Conservation (phyloP, 257 asterid genomes). For the Solanum pinnatisectum region DNA sequence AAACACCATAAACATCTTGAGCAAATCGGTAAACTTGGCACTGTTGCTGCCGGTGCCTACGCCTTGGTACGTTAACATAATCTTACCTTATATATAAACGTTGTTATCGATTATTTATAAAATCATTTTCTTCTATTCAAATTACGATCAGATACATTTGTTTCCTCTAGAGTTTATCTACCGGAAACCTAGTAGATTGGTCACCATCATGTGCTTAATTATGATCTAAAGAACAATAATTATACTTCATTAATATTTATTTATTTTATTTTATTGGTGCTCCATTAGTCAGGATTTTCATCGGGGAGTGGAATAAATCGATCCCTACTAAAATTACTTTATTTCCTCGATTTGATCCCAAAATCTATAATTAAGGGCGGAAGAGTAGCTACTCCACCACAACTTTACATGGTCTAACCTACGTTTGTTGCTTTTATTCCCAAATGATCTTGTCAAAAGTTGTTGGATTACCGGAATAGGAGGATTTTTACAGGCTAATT, state of each 20-base stretch:
- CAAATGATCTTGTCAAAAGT: background rate
- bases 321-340: too few species aligned
- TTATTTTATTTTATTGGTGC: too few species aligned
- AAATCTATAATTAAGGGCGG: background rate
- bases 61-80: constrained; percentile 11
- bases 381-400: background rate
- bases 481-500: background rate
- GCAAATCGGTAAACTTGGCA: constrained; percentile 9
- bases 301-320: rapidly evolving
- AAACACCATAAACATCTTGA: constrained; percentile 18
- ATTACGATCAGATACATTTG: background rate
- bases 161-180: background rate
- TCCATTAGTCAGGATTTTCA: too few species aligned
- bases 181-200: background rate
- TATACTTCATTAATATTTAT: background rate
- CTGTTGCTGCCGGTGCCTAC: constrained; percentile 11
- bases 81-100: background rate
- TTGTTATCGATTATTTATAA: background rate
- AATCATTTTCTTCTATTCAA: background rate
- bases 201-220: background rate
- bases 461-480: background rate
- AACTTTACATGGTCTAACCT: background rate
- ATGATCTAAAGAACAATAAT: background rate
- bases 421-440: background rate
- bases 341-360: background rate